Conservation (phyloP, 2,329 filamentous ascomycete species). For the Geosmithia morbida region DNA sequence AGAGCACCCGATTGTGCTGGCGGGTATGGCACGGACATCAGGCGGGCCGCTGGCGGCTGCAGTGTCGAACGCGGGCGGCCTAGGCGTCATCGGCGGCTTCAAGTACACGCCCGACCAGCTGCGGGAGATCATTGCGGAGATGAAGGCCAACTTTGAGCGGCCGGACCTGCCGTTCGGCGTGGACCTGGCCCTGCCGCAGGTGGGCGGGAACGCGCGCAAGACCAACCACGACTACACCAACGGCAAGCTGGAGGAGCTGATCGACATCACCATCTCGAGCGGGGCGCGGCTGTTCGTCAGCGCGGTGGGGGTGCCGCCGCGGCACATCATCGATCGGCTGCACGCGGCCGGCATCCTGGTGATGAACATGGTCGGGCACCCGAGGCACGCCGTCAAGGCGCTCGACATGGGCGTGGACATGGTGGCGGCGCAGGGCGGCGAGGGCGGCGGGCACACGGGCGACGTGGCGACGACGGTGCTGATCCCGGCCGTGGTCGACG, state of each 20-base stretch:
- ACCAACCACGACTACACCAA: constrained; percentile 95
- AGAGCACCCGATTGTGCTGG: constrained; percentile 77
- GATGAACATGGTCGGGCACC: constrained; percentile 97
- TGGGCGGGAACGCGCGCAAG: constrained; percentile 69
- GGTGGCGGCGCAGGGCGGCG: constrained; percentile 81
- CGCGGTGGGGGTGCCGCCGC: constrained; percentile 77
- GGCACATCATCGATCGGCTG: constrained; percentile 55
- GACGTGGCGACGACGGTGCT: constrained; percentile 77
- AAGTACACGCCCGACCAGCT: constrained; percentile 63
- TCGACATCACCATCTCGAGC: constrained; percentile 73
- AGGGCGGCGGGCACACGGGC: constrained; percentile 88
- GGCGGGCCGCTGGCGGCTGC: constrained; percentile 68
- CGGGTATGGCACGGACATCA: constrained; percentile 84
- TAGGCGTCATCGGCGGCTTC: constrained; percentile 60
- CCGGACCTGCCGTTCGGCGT: constrained; percentile 74
- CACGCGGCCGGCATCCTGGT: constrained; percentile 70
- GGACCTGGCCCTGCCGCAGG: constrained; percentile 80
- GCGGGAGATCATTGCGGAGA: constrained; percentile 67
- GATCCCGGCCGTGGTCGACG: constrained; percentile 75
- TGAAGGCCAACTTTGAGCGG: constrained; percentile 57
- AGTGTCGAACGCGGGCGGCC: constrained; percentile 76
- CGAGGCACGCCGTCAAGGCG: constrained; percentile 81
- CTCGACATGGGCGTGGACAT: constrained; percentile 79
- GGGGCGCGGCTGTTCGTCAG: constrained; percentile 77
- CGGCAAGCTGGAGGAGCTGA: constrained; percentile 74